Evolutionary conservation across 2,329 filamentous ascomycete genomes (phyloP), one percentile per base, ranked within the genome.

Genomic region (Aspergillus floridensis): DNA sequence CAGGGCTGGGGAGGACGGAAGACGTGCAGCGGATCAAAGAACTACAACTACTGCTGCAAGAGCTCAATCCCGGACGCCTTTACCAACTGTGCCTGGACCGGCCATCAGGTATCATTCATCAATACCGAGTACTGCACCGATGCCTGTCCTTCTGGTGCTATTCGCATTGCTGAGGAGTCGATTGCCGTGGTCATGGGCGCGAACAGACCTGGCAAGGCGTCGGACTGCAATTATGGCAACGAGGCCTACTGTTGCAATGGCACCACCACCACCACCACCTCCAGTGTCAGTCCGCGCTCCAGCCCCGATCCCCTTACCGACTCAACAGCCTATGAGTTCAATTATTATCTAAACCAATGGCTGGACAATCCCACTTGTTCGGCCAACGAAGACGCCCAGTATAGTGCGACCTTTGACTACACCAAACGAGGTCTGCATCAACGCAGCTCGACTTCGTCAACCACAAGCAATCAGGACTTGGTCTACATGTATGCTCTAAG

Each of bases 221-320:
- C 5, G 8, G 53, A 31, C 26, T 55, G 44, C 16, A 22, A n/a
- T 5, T 38, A 5, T 12, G 53, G 53, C 10, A 46, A 22, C 16
- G 53, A 55, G 53, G 53, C 44, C 2, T 55, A 55, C 14, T 55
- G 53, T 48, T 55, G 53, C 41, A n/a, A 22, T 10, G 53, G 53
- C 14, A 48, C 16, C 14, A 48, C 26, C 16, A 47, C 31, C 38
- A 35, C 26, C 31, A 32, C 21, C 21, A 2, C 31, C 31, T 32
- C 31, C 31, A 32, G 31, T 24, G n/a, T 29, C 4, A 55, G 4
- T 7, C 44, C 53, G 16, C 44, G 26, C n/a, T 10, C 19, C 7
- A 16, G 12, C 19, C 19, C 53, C 31, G 31, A 32, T 16, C n/a
- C 53, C 3, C 16, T 21, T 22, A 2, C 11, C 26, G 41, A 55